Evolutionary conservation across 495 filamentous ascomycete species (phyloP).

Genomic region (Apodospora peruviana): DNA sequence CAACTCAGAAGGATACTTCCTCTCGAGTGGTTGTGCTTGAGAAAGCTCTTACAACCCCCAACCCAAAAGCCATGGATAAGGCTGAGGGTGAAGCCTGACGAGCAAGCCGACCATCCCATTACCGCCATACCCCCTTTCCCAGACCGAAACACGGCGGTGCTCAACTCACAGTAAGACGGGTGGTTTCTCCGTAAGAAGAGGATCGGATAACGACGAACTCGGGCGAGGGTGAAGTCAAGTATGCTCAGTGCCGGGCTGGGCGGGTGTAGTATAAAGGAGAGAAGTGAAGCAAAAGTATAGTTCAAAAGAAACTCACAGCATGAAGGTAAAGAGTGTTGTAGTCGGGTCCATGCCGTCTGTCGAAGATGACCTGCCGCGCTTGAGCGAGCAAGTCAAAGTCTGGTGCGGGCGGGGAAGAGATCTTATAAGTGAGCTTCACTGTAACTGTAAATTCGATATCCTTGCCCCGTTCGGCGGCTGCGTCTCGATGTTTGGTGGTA

Average conservation of each 20-base stretch:
- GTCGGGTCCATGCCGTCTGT: slow-evolving; percentile 51
- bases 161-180: slow-evolving; percentile 2
- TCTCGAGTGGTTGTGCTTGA: too few relatives aligned
- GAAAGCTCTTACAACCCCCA: background rate
- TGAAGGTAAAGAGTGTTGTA: slow-evolving; percentile 72
- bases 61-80: background rate
- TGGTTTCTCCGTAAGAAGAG: background rate
- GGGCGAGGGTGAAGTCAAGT: slow-evolving; percentile 2
- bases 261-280: slow-evolving; percentile 29
- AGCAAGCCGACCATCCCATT: too few relatives aligned
- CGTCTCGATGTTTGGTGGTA: slow-evolving; percentile 7
- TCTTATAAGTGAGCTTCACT: slow-evolving; percentile 22
- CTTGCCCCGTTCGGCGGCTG: slow-evolving; percentile 2
- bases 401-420: background rate
- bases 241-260: slow-evolving; percentile 13
- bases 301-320: slow-evolving; percentile 53
- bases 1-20: background rate
- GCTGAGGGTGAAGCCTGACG: background rate
- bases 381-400: slow-evolving; percentile 16
- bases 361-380: slow-evolving; percentile 20
- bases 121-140: too few relatives aligned
- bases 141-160: too few relatives aligned
- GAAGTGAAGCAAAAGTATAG: slow-evolving; percentile 26
- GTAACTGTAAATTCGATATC: background rate
- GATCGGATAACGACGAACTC: background rate